These are phyloP conservation scores for Gastrodia elata DNA, from an alignment of 106 monocot species.

Conservation along the genomic window DNA sequence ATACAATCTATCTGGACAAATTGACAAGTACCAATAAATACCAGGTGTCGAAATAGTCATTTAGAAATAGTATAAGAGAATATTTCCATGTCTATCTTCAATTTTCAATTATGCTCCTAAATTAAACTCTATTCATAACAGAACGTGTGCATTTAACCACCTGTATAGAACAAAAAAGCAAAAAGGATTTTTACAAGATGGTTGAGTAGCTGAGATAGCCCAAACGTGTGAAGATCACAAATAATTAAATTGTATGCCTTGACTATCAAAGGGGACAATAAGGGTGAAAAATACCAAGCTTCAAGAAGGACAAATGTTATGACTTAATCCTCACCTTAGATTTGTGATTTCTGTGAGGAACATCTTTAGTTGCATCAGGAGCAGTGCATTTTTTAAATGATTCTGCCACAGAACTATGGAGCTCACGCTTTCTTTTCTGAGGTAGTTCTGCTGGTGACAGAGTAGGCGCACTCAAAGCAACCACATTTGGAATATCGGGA, in stretches of 20 bases:
- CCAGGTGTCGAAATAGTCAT: background rate
- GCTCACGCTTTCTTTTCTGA: constrained; percentile 8
- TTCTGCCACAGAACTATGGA: background rate
- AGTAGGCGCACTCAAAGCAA: background rate
- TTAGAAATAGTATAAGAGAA: background rate
- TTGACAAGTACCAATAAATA: too few relatives aligned
- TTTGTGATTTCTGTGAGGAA: background rate
- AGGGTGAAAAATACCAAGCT: background rate
- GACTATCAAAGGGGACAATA: background rate
- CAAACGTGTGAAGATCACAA: background rate
- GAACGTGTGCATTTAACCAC: background rate
- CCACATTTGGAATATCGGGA: background rate
- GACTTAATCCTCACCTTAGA: background rate
- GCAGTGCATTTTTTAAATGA: background rate
- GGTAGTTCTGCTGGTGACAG: background rate
- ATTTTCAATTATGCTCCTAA: background rate
- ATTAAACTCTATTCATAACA: background rate
- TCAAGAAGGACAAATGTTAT: background rate
- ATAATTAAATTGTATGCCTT: background rate
- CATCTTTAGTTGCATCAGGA: background rate
- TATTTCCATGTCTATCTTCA: background rate
- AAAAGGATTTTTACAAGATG: too few relatives aligned
- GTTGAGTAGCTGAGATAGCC: background rate
- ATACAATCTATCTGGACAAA: too few relatives aligned
- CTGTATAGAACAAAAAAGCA: background rate